phyloP scores from a whole-genome alignment of 2,329 filamentous ascomycete genomes.

The Bipolaris gigantea region DNA sequence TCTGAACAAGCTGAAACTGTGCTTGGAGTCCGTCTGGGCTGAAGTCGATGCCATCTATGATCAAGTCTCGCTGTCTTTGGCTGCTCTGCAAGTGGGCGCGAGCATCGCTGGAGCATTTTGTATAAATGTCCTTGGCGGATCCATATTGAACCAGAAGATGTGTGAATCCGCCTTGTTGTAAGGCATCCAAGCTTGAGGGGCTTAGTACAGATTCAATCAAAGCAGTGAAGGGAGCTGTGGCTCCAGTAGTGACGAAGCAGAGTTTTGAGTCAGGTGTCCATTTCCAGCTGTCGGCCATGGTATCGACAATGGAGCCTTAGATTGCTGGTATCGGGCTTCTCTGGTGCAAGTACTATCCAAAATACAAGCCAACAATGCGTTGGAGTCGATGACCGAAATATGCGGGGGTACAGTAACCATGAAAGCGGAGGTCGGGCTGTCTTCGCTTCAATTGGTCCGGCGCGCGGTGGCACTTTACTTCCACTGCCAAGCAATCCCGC shows the following conservation, averaged over 20 bases:
- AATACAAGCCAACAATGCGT: not conserved
- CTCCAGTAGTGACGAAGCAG: slow-evolving; percentile 89
- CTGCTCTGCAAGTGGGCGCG: slow-evolving; percentile 14
- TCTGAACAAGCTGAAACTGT: slow-evolving; percentile 60
- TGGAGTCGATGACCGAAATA: not conserved
- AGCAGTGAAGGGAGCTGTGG: slow-evolving; percentile 78
- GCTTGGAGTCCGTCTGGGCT: slow-evolving; percentile 60
- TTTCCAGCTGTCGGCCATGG: slow-evolving; percentile 25
- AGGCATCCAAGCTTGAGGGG: slow-evolving; percentile 62
- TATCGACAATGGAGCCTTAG: not conserved
- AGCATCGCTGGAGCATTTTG: slow-evolving; percentile 31
- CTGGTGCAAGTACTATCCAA: not conserved
- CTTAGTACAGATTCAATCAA: slow-evolving; percentile 70
- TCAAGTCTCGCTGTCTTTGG: slow-evolving; percentile 17
- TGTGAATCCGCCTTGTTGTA: slow-evolving; percentile 66
- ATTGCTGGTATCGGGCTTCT: too few relatives aligned
- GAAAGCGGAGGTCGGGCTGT: slow-evolving; percentile 29
- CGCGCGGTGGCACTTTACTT: slow-evolving; percentile 27
- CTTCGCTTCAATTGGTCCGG: slow-evolving; percentile 21
- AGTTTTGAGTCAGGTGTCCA: slow-evolving; percentile 43
- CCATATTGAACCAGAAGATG: slow-evolving; percentile 81
- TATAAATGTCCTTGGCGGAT: slow-evolving; percentile 60
- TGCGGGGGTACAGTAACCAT: slow-evolving; percentile 1
- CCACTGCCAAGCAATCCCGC: slow-evolving; percentile 28
- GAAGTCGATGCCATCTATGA: slow-evolving; percentile 67